These are phyloP conservation scores for Stenogyne calaminthoides DNA, from an alignment of 305 asterid genomes.

Conservation along the genomic window DNA sequence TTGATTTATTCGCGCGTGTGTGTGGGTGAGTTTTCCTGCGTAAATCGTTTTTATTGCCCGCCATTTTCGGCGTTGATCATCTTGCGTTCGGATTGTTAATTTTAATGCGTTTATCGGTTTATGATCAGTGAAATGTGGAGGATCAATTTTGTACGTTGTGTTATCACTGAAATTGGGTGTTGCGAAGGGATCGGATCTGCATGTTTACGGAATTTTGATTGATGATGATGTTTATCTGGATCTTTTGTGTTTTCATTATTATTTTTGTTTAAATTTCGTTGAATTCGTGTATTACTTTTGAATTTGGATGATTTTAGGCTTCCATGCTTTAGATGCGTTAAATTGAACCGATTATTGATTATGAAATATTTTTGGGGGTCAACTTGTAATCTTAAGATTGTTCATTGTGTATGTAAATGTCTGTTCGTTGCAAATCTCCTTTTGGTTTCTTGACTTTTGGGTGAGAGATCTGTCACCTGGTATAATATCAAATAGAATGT, in stretches of 20 bases:
- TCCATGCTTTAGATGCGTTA: conserved; percentile 2
- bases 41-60: neutral
- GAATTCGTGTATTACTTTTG: conserved; percentile 14
- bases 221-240: conserved; percentile 5
- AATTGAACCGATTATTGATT: neutral
- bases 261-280: neutral
- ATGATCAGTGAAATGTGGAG: conserved; percentile 8
- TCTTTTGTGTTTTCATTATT: neutral
- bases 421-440: neutral
- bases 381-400: neutral
- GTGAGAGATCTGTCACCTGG: conserved; percentile 2
- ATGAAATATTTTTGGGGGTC: neutral
- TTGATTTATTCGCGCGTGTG: neutral
- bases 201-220: conserved; percentile 20
- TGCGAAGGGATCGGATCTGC: conserved; percentile 30
- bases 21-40: neutral
- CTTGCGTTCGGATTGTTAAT: neutral
- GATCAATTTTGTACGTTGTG: neutral
- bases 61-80: conserved; percentile 16
- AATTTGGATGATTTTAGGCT: neutral
- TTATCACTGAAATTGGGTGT: neutral
- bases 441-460: neutral
- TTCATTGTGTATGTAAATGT: neutral
- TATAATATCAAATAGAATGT: neutral
- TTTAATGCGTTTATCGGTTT: conserved; percentile 10